Conservation (phyloP, 129 eudicot species). For the Artemisia annua region DNA sequence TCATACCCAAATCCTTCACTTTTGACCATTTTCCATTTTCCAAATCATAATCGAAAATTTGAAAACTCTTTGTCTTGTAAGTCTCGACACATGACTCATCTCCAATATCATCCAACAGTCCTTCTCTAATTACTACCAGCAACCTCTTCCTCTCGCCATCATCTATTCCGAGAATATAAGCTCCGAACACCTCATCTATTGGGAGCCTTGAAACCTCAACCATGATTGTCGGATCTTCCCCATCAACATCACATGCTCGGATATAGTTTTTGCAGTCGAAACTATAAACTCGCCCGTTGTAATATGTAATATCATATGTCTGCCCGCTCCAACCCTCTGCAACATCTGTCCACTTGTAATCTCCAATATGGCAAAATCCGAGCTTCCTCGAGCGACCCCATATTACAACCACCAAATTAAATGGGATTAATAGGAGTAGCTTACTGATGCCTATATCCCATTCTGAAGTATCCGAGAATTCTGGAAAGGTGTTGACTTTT, state of each 20-base stretch:
- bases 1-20: too few relatives aligned
- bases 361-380: neutral
- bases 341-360: neutral
- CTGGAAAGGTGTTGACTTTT: neutral
- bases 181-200: neutral
- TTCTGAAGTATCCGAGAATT: neutral
- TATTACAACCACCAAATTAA: neutral
- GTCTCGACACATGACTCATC: neutral
- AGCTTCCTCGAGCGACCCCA: neutral
- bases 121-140: neutral
- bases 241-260: neutral
- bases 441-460: neutral
- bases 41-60: too few relatives aligned
- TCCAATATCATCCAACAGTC: neutral
- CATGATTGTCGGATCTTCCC: neutral
- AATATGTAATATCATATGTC: neutral
- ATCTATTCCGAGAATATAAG: neutral
- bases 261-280: neutral
- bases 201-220: neutral
- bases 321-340: neutral
- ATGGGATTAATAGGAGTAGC: neutral
- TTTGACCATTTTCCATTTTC: too few relatives aligned
- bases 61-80: too few relatives aligned
- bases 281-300: neutral
- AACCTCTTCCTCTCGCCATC: neutral